Percentiles rank a stretch among this genome's conserved stretches.
Conservation (phyloP, 768 basidiomycete genomes). For the Hericium coralloides region DNA sequence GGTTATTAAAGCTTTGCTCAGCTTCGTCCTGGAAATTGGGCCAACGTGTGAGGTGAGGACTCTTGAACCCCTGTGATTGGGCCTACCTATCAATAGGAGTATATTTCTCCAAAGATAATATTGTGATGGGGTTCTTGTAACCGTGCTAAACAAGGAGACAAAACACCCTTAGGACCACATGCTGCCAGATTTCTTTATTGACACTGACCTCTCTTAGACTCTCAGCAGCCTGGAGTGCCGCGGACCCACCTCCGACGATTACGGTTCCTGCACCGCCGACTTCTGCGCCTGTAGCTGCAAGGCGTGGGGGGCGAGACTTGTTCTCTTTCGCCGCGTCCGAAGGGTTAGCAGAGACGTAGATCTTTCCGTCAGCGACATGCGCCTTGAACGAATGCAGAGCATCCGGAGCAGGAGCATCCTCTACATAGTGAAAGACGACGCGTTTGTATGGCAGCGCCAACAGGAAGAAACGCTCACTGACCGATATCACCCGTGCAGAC, state of each 20-base stretch:
- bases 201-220: slow-evolving; percentile 65
- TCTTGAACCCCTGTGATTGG: background rate
- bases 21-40: slow-evolving; percentile 53
- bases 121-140: slow-evolving; percentile 66
- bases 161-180: background rate
- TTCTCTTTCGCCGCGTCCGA: slow-evolving; percentile 57
- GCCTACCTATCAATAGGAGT: slow-evolving; percentile 75
- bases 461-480: slow-evolving; percentile 21
- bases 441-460: background rate
- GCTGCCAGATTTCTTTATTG: background rate
- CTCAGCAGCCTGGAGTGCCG: slow-evolving; percentile 67
- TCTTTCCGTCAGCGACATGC: slow-evolving; percentile 58
- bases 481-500: slow-evolving; percentile 78
- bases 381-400: slow-evolving; percentile 75
- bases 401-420: slow-evolving; percentile 83
- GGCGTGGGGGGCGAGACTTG: slow-evolving; percentile 50
- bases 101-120: slow-evolving; percentile 72
- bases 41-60: too few relatives aligned
- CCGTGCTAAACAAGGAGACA: slow-evolving; percentile 43
- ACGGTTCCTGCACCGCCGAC: slow-evolving; percentile 58
- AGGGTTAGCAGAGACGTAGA: slow-evolving; percentile 66
- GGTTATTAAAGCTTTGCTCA: slow-evolving; percentile 78
- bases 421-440: slow-evolving; percentile 27
- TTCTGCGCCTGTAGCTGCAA: slow-evolving; percentile 38
- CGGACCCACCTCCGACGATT: slow-evolving; percentile 82